These are phyloP conservation scores for Monosporascus sp. DNA, from an alignment of 2,329 filamentous ascomycete genomes.

Conservation along the genomic window DNA sequence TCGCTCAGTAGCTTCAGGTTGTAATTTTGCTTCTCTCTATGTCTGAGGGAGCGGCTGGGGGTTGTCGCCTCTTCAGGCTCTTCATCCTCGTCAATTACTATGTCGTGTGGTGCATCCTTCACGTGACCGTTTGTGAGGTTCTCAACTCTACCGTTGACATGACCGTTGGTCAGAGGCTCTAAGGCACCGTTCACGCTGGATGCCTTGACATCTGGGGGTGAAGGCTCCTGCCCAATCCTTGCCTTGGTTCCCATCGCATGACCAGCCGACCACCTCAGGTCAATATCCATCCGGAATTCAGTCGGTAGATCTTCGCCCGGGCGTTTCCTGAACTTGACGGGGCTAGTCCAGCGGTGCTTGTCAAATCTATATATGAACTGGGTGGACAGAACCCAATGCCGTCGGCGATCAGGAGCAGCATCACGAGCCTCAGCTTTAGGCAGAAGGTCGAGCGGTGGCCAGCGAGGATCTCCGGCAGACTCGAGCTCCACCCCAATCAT, in stretches of 20 bases:
- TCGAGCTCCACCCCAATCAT: constrained; percentile 47
- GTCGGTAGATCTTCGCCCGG: constrained; percentile 16
- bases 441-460: constrained; percentile 46
- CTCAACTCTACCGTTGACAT: constrained; percentile 25
- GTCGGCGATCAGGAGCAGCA: constrained; percentile 16
- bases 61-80: constrained; percentile 45
- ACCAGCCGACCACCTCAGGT: constrained; percentile 25
- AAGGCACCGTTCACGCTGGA: constrained; percentile 31
- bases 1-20: constrained; percentile 56
- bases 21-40: constrained; percentile 47
- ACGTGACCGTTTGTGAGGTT: constrained; percentile 14
- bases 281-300: constrained; percentile 24
- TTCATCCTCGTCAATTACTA: constrained; percentile 29
- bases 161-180: constrained; percentile 27
- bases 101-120: constrained; percentile 18
- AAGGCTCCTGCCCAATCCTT: constrained; percentile 30
- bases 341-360: constrained; percentile 21
- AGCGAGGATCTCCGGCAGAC: constrained; percentile 41
- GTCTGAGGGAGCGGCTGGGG: constrained; percentile 45
- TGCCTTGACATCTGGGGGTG: constrained; percentile 40
- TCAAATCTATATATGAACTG: constrained; percentile 23
- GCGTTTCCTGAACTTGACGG: constrained; percentile 21
- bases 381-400: constrained; percentile 24
- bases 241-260: constrained; percentile 16
- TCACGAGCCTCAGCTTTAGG: constrained; percentile 21